Percentiles rank a stretch among this genome's conserved stretches.
These are phyloP conservation scores for Dictyostelium purpureum DNA, from an alignment of 78 protist species.

Conservation along the genomic window DNA sequence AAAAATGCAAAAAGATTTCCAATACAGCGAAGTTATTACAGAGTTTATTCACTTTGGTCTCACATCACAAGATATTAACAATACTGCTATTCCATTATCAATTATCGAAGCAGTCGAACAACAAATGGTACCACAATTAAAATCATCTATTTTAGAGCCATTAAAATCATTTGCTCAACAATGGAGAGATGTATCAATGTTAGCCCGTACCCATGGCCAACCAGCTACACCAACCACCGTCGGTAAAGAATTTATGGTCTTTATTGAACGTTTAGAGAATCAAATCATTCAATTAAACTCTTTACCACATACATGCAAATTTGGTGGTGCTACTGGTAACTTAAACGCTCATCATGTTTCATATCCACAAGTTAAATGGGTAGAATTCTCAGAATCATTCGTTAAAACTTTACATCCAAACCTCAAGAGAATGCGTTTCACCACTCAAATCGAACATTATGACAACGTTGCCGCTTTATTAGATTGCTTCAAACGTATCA, in stretches of 20 bases:
- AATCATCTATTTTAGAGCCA: conserved; percentile 17
- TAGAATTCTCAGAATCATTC: conserved; percentile 69
- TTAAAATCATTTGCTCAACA: conserved; percentile 30
- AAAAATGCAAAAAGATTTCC: conserved; percentile 23
- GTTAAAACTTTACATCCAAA: conserved; percentile 56
- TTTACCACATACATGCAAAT: conserved; percentile 72
- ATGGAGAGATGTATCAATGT: conserved; percentile 85
- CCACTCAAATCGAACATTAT: conserved; percentile 95
- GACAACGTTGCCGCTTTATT: conserved; percentile 85
- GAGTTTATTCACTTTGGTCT: conserved; percentile 89
- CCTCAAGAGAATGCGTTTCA: conserved; percentile 78
- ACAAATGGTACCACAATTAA: conserved; percentile 9
- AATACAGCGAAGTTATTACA: conserved; percentile 28
- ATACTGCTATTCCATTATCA: conserved; percentile 84
- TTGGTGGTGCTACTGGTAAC: conserved; percentile 93
- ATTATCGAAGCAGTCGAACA: conserved; percentile 51
- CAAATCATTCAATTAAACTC: conserved; percentile 52
- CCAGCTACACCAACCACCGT: conserved; percentile 96
- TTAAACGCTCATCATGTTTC: conserved; percentile 89
- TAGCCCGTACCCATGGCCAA: conserved; percentile 95
- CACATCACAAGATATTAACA: conserved; percentile 90
- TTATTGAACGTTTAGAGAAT: conserved; percentile 80
- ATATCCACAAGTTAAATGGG: conserved; percentile 87
- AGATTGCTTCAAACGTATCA: conserved; percentile 83
- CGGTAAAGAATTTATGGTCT: conserved; percentile 92